Evolutionary conservation across 345 rosid genomes (phyloP).

Genomic region (Ailanthus altissimus): DNA sequence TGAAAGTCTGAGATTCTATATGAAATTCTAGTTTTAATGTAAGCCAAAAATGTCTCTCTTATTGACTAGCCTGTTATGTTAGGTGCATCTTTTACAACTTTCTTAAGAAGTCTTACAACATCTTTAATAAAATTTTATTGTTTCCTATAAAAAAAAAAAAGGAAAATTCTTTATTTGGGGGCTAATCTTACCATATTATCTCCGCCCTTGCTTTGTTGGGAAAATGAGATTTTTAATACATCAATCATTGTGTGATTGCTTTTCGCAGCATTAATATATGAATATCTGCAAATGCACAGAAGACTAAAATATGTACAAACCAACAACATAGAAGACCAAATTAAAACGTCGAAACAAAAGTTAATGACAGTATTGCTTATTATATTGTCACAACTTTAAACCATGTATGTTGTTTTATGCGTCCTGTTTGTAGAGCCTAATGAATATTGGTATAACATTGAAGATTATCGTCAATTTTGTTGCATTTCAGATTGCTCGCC

Average conservation of each 20-base stretch:
- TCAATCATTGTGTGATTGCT: neutral
- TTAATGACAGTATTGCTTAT: neutral
- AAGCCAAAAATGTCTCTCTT: neutral
- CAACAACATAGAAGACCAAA: neutral
- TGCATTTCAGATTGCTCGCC: constrained; percentile 76
- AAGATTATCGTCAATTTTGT: neutral
- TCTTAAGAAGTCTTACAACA: neutral
- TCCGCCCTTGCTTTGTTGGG: neutral
- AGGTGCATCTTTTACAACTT: neutral
- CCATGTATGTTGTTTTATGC: neutral
- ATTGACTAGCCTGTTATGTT: neutral
- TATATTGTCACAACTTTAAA: neutral
- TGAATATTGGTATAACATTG: neutral
- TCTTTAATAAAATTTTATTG: no score
- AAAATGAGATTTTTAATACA: neutral
- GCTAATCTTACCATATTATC: neutral
- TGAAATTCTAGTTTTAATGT: no score
- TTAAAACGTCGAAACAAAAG: neutral
- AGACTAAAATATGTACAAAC: neutral
- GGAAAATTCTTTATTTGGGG: no score
- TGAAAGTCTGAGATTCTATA: no score
- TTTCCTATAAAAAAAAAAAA: no score
- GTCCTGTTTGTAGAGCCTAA: neutral
- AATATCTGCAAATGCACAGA: neutral
- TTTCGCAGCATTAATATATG: neutral